phyloP scores from a whole-genome alignment of 768 basidiomycete genomes.

The Brasilioporus rufonigricans region DNA sequence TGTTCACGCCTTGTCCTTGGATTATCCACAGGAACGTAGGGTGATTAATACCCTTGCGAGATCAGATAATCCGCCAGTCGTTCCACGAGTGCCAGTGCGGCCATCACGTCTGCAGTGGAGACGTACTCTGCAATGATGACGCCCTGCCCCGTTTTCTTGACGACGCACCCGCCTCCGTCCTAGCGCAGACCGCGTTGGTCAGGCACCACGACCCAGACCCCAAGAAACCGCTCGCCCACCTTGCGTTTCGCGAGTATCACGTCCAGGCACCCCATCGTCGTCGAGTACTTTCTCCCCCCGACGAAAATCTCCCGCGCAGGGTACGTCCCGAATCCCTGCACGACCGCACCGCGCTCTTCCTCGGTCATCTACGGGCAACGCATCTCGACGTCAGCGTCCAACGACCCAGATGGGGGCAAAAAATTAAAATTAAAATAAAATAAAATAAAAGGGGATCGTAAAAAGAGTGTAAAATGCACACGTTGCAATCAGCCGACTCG shows the following conservation, averaged over 20 bases:
- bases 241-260: slow-evolving; percentile 25
- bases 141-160: slow-evolving; percentile 26
- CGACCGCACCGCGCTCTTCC: slow-evolving; percentile 19
- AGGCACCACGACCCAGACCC: not conserved
- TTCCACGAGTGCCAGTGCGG: slow-evolving; percentile 19
- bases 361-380: slow-evolving; percentile 18
- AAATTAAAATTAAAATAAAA: too few species aligned
- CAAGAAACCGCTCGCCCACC: not conserved
- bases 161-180: slow-evolving; percentile 24
- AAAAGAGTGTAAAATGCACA: slow-evolving; percentile 13
- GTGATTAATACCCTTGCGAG: slow-evolving; percentile 11
- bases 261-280: slow-evolving; percentile 29
- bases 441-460: not conserved
- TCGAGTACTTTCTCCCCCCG: slow-evolving; percentile 21
- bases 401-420: too few species aligned
- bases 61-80: slow-evolving; percentile 25
- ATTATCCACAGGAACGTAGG: not conserved
- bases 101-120: slow-evolving; percentile 4
- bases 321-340: slow-evolving; percentile 17
- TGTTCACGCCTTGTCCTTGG: not conserved
- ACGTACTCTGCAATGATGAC: slow-evolving; percentile 27
- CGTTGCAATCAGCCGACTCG: slow-evolving; percentile 26
- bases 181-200: not conserved
- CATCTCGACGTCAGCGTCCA: not conserved
- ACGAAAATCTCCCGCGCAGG: slow-evolving; percentile 23